Evolutionary conservation across 345 rosid species (phyloP).

Genomic region (Geranium rotundifolium): DNA sequence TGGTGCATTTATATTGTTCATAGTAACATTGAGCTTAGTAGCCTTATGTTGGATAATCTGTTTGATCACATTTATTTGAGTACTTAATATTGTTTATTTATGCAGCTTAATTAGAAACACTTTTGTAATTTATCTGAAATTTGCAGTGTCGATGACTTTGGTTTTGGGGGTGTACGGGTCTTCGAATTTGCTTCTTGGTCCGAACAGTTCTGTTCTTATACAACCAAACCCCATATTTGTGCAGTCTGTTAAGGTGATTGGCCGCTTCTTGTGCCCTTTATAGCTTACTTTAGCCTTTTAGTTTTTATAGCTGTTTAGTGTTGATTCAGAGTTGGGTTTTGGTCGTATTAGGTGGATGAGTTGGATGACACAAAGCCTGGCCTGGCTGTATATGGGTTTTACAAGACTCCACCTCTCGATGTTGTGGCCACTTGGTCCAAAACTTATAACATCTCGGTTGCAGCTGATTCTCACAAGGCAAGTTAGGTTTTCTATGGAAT

Average conservation of each 20-base stretch:
- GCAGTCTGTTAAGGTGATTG: conserved; percentile 57
- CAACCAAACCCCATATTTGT: conserved; percentile 70
- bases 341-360: conserved; percentile 39
- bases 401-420: conserved; percentile 59
- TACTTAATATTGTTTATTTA: too few relatives aligned
- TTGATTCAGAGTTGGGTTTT: neutral
- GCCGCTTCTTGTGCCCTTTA: neutral
- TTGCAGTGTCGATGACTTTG: neutral
- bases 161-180: conserved; percentile 77
- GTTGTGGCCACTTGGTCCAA: conserved; percentile 48
- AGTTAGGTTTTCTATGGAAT: conserved; percentile 13
- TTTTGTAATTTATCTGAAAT: neutral
- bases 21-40: neutral
- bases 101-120: neutral
- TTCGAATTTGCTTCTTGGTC: conserved; percentile 47
- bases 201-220: conserved; percentile 53
- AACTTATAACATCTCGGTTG: conserved; percentile 32
- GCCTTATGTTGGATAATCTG: neutral
- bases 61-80: neutral
- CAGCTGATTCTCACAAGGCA: conserved; percentile 67
- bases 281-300: neutral
- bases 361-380: conserved; percentile 39
- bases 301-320: neutral
- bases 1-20: neutral
- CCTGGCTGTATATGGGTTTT: conserved; percentile 48